phyloP scores from a whole-genome alignment of 2,329 filamentous ascomycete genomes.

The Triangularia setosa region DNA sequence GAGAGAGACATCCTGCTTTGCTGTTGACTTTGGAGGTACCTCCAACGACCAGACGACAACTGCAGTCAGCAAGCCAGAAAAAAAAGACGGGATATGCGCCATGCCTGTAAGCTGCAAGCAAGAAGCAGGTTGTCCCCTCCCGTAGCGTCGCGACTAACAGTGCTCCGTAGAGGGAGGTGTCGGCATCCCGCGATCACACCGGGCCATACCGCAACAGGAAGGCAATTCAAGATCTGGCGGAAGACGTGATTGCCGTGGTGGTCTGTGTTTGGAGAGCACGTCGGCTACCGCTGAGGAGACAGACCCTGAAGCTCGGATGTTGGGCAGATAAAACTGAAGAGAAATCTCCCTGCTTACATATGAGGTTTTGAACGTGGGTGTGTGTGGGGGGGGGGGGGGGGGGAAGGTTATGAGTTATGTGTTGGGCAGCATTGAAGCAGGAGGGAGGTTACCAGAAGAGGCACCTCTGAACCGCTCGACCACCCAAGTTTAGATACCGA shows the following conservation, averaged over 20 bases:
- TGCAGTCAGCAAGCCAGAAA: background rate
- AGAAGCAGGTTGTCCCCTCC: background rate
- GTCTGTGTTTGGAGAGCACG: background rate
- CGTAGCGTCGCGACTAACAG: background rate
- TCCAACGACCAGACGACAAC: background rate
- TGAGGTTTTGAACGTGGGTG: background rate
- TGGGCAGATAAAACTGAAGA: background rate
- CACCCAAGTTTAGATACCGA: background rate
- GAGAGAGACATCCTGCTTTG: background rate
- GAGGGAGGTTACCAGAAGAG: conserved; percentile 1
- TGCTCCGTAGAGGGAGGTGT: background rate
- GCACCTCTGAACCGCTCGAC: background rate
- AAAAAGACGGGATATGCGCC: background rate
- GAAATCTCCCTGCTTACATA: background rate
- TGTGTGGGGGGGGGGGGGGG: no score
- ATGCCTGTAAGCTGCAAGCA: background rate
- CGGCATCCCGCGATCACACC: conserved; percentile 18
- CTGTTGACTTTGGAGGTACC: background rate
- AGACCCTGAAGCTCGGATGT: background rate
- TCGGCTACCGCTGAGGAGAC: background rate
- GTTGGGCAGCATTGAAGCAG: background rate
- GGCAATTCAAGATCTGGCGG: conserved; percentile 14
- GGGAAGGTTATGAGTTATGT: background rate
- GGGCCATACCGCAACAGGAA: conserved; percentile 24
- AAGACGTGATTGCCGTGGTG: background rate